Conservation (phyloP, 768 basidiomycete species). For the Pisolithus microcarpus region DNA sequence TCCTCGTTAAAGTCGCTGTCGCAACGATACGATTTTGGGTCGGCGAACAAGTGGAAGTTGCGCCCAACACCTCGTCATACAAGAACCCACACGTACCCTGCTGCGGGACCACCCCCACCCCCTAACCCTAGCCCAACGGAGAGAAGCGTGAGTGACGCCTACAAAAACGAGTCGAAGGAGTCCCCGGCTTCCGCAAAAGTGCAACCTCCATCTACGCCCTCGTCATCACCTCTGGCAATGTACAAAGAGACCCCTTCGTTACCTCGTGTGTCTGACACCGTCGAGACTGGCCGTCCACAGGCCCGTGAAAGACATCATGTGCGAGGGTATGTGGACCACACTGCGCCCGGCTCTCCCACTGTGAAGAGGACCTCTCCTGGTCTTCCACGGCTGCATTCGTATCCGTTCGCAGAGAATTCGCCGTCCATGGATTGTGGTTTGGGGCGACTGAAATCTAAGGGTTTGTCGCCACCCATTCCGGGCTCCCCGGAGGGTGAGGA, state of each 20-base stretch:
- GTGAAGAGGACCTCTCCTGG: conserved; percentile 44
- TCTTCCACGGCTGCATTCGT: conserved; percentile 31
- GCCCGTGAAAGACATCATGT: conserved; percentile 42
- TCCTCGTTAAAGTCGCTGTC: conserved; percentile 36
- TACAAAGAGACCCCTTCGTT: conserved; percentile 3
- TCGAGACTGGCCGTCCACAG: conserved; percentile 9
- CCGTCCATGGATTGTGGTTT: conserved; percentile 7
- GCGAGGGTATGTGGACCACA: conserved; percentile 48
- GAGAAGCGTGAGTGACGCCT: not conserved
- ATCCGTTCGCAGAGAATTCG: conserved; percentile 17
- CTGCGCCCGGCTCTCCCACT: conserved; percentile 21
- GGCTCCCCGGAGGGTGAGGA: conserved; percentile 19
- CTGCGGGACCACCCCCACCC: not conserved
- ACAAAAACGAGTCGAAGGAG: too few relatives aligned
- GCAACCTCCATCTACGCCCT: conserved; percentile 11
- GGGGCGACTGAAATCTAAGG: conserved; percentile 6
- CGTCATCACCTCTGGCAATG: conserved; percentile 16
- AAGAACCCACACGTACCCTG: conserved; percentile 46
- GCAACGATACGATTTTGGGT: conserved; percentile 51
- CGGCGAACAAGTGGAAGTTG: conserved; percentile 36
- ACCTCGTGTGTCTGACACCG: not conserved
- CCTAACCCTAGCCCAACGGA: not conserved
- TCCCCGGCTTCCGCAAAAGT: not conserved
- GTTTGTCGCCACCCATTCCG: conserved; percentile 9
- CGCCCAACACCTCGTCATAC: conserved; percentile 15